Percentiles rank a stretch among this genome's conserved stretches.
phyloP scores from a whole-genome alignment of 1,139 yeast genomes.

The Geotrichum armillariae region DNA sequence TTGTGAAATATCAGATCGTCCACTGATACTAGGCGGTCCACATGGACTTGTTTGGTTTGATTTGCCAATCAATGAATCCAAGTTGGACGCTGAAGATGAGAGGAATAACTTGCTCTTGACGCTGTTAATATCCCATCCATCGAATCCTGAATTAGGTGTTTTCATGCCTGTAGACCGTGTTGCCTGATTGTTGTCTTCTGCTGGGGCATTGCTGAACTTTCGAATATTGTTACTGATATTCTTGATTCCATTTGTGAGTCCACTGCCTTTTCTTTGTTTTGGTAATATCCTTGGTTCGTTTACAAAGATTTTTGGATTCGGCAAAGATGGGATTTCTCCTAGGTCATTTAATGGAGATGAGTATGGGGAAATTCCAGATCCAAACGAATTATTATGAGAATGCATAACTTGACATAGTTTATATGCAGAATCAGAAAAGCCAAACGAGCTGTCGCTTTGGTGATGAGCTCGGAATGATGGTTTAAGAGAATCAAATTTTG shows the following conservation, averaged over 20 bases:
- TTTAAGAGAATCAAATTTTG: background rate
- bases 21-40: background rate
- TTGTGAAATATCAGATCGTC: background rate
- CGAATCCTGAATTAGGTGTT: slow-evolving; percentile 8
- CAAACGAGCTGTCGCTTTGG: background rate
- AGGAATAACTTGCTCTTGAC: slow-evolving; percentile 5
- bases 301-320: no score
- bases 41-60: background rate
- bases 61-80: background rate
- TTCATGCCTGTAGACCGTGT: background rate
- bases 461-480: background rate
- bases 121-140: slow-evolving; percentile 18
- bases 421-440: background rate
- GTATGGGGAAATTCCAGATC: background rate
- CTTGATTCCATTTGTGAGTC: background rate
- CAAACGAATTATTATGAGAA: background rate
- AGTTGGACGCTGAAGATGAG: slow-evolving; percentile 2
- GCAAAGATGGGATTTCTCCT: no score
- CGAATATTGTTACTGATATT: background rate
- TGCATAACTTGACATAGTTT: background rate
- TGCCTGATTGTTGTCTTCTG: background rate
- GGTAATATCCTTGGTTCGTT: no score
- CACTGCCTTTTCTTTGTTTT: background rate
- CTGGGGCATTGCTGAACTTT: background rate
- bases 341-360: background rate